Conservation (phyloP, 2,329 filamentous ascomycete species). For the Cercospora sojina region DNA sequence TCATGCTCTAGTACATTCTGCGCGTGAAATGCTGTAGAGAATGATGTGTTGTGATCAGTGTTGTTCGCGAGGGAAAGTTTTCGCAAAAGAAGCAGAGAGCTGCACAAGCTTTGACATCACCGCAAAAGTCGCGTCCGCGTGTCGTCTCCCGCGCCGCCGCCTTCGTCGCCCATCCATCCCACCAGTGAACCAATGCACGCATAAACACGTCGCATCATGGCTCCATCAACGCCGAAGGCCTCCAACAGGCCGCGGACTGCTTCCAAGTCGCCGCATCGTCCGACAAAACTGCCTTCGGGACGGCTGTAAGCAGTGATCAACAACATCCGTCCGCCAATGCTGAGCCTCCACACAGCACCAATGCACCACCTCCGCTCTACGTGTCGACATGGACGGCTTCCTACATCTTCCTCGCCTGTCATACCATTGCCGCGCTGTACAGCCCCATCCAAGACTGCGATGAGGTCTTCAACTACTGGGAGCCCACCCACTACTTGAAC, state of each 20-base stretch:
- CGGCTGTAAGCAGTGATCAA: constrained; percentile 15
- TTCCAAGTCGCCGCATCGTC: constrained; percentile 25
- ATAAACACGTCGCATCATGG: constrained; percentile 13
- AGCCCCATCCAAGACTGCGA: constrained; percentile 97
- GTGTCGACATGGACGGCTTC: constrained; percentile 70
- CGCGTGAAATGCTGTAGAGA: not conserved
- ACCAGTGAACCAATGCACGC: constrained; percentile 3
- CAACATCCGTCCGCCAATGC: not conserved
- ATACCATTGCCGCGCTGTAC: constrained; percentile 72
- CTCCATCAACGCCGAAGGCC: constrained; percentile 5
- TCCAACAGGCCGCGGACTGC: constrained; percentile 11
- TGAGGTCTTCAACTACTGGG: constrained; percentile 99
- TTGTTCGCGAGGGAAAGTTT: not conserved
- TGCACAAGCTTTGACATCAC: constrained; percentile 8
- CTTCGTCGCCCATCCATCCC: not conserved
- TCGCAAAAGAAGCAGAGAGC: not conserved
- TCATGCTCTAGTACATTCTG: constrained; percentile 11
- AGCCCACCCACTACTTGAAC: constrained; percentile 88
- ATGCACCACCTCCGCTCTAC: constrained; percentile 20
- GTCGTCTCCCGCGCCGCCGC: not conserved
- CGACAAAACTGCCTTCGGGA: constrained; percentile 25
- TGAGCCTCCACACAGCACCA: constrained; percentile 5
- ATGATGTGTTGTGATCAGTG: constrained; percentile 39
- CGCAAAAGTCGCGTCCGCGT: not conserved
- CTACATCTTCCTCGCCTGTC: constrained; percentile 73